phyloP scores from a whole-genome alignment of 768 basidiomycete species.

The Pluteus cervinus region DNA sequence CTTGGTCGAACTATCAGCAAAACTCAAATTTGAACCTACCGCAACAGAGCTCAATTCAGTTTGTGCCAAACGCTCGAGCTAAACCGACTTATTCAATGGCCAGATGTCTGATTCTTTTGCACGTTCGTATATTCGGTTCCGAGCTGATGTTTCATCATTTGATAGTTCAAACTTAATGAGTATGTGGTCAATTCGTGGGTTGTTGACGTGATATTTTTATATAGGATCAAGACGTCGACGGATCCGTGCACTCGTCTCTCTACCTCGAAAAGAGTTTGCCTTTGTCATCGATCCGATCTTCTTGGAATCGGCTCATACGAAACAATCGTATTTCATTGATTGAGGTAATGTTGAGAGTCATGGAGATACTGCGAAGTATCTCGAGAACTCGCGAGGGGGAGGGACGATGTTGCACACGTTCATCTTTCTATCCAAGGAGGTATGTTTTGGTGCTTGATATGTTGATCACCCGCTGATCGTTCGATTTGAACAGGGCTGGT shows the following conservation, averaged over 20 bases:
- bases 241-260: conserved; percentile 40
- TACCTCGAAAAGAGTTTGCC: conserved; percentile 29
- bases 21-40: too few relatives aligned
- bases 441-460: conserved; percentile 13
- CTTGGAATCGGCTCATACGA: conserved; percentile 41
- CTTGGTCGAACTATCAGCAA: too few relatives aligned
- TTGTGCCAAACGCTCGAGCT: too few relatives aligned
- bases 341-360: conserved; percentile 39
- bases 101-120: conserved; percentile 1
- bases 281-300: conserved; percentile 54
- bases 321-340: conserved; percentile 42
- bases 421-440: conserved; percentile 39
- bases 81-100: too few relatives aligned
- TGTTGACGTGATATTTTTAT: too few relatives aligned
- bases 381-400: conserved; percentile 16
- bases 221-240: conserved; percentile 28
- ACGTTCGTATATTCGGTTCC: conserved; percentile 18
- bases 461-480: background rate
- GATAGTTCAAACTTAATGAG: conserved; percentile 1
- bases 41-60: too few relatives aligned
- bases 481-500: conserved; percentile 35
- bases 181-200: too few relatives aligned
- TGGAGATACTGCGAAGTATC: conserved; percentile 24
- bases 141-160: conserved; percentile 6
- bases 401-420: conserved; percentile 42